These are phyloP conservation scores for Arctium lappa DNA, from an alignment of 129 eudicot genomes.

Conservation along the genomic window DNA sequence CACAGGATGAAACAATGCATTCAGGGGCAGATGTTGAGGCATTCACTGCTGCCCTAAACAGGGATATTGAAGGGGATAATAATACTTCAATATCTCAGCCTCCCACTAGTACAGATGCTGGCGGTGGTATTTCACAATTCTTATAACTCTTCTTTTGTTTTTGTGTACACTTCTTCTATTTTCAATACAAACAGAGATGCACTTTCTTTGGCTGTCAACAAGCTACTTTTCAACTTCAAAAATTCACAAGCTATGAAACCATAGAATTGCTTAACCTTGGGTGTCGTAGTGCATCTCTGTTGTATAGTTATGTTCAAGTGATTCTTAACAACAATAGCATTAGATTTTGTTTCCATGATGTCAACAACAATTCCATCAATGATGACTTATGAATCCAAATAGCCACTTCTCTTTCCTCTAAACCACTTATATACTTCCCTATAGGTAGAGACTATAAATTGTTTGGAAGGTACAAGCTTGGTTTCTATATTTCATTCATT, in stretches of 20 bases:
- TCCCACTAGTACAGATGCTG: constrained; percentile 38
- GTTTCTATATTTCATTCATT: background rate
- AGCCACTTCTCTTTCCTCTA: background rate
- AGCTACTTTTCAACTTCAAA: background rate
- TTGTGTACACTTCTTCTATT: background rate
- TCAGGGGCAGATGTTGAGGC: constrained; percentile 96
- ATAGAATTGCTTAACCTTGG: background rate
- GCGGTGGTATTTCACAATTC: constrained; percentile 23
- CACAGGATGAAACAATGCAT: constrained; percentile 96
- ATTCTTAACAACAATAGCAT: background rate
- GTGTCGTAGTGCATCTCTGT: background rate
- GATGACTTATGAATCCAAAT: background rate
- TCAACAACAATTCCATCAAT: background rate
- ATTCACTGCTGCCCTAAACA: constrained; percentile 81
- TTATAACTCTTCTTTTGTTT: background rate
- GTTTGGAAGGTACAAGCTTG: background rate
- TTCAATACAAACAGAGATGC: background rate
- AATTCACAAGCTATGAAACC: background rate
- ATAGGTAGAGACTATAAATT: background rate
- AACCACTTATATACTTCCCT: background rate
- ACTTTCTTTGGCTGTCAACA: background rate
- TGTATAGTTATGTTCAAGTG: background rate
- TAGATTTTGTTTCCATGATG: background rate
- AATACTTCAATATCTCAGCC: constrained; percentile 47
- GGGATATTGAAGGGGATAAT: constrained; percentile 84